Evolutionary conservation across 2,329 filamentous ascomycete species (phyloP).

Genomic region (Leptographium wingfieldii): DNA sequence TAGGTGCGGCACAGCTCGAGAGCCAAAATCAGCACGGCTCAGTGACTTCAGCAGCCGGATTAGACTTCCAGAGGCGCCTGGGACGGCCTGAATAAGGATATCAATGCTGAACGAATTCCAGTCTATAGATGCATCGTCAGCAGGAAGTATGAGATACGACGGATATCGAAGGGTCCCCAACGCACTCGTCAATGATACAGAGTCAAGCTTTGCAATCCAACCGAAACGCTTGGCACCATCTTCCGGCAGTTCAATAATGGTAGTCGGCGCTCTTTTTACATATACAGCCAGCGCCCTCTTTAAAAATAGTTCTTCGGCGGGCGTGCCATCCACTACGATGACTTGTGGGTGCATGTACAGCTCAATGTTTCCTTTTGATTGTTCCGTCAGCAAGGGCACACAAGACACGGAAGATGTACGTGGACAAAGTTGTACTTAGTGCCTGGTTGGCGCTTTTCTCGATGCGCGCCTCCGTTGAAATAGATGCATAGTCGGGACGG

Average conservation of each 20-base stretch:
- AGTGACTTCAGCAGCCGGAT: slow-evolving; percentile 69
- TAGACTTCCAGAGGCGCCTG: slow-evolving; percentile 59
- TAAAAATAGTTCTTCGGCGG: slow-evolving; percentile 57
- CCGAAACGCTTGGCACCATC: slow-evolving; percentile 48
- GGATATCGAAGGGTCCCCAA: not conserved
- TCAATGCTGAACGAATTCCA: slow-evolving; percentile 75
- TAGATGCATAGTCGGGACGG: slow-evolving; percentile 57
- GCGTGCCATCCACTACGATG: slow-evolving; percentile 56
- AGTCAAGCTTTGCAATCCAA: slow-evolving; percentile 72
- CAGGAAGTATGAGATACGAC: not conserved
- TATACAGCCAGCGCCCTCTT: slow-evolving; percentile 44
- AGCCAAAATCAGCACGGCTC: slow-evolving; percentile 60
- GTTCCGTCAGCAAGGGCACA: not conserved
- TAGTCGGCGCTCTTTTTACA: slow-evolving; percentile 34
- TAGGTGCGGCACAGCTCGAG: slow-evolving; percentile 56
- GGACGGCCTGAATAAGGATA: slow-evolving; percentile 67
- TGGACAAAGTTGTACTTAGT: slow-evolving; percentile 34
- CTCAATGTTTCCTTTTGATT: slow-evolving; percentile 46
- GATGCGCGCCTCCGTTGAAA: slow-evolving; percentile 60
- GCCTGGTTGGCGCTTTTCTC: slow-evolving; percentile 50
- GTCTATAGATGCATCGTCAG: slow-evolving; percentile 28
- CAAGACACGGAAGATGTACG: not conserved
- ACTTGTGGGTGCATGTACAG: slow-evolving; percentile 66
- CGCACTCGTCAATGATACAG: slow-evolving; percentile 52
- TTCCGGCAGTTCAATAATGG: slow-evolving; percentile 64